Conservation (phyloP, 495 filamentous ascomycete species). For the Collariella sp. region DNA sequence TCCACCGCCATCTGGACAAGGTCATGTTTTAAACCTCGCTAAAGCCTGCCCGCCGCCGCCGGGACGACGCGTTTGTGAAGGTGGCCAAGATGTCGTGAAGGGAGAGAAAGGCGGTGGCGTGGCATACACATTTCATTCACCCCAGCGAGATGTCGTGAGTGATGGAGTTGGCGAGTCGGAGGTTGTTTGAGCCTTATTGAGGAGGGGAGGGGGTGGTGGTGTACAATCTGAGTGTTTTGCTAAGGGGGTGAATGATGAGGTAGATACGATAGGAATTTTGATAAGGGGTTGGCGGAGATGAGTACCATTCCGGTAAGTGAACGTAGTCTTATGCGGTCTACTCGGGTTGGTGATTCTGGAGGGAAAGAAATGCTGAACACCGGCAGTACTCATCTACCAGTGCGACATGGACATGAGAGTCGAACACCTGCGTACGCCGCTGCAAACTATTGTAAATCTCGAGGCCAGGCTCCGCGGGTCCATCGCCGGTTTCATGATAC, state of each 20-base stretch:
- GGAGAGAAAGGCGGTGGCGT: conserved; percentile 47
- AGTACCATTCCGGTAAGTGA: conserved; percentile 46
- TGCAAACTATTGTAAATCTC: conserved; percentile 47
- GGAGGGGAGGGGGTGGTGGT: conserved; percentile 44
- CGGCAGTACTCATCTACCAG: conserved; percentile 49
- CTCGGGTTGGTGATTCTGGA: not conserved
- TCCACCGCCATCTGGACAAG: conserved; percentile 52
- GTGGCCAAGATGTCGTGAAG: conserved; percentile 38
- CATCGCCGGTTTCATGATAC: conserved; percentile 52
- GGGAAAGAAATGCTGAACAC: conserved; percentile 3
- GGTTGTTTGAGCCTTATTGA: conserved; percentile 41
- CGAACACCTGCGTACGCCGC: conserved; percentile 55
- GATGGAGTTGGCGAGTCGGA: conserved; percentile 40
- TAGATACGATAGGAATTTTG: conserved; percentile 42
- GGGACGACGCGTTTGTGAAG: conserved; percentile 41
- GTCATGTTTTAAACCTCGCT: conserved; percentile 43
- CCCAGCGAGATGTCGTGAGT: conserved; percentile 53
- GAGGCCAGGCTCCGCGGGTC: conserved; percentile 47
- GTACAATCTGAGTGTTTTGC: conserved; percentile 45
- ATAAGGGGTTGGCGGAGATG: conserved; percentile 46
- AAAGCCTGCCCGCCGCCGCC: conserved; percentile 34
- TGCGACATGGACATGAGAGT: conserved; percentile 48
- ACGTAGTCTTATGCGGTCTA: too few species aligned
- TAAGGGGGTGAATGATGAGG: conserved; percentile 49
- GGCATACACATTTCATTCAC: conserved; percentile 57